Percentiles rank a stretch among this genome's conserved stretches.
Conservation (phyloP, 1,139 yeast species). For the Taphrina pruni region DNA sequence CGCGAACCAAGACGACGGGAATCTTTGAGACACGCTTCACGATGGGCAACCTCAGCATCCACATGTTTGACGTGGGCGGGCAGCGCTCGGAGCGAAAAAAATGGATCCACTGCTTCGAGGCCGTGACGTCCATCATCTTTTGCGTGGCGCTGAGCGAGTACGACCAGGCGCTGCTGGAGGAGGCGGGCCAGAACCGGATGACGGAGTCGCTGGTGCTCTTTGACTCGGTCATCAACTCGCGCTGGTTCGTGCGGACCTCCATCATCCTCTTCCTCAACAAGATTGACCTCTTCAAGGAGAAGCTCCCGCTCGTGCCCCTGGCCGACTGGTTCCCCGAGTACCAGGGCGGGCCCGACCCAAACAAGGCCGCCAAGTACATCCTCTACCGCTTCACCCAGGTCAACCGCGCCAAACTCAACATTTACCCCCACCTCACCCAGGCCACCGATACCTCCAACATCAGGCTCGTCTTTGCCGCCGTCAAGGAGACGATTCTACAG, state of each 20-base stretch:
- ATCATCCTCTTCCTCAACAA: conserved; percentile 88
- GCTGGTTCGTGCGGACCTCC: conserved; percentile 85
- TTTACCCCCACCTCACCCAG: conserved; percentile 90
- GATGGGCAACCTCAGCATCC: conserved; percentile 61
- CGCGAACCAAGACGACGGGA: conserved; percentile 94
- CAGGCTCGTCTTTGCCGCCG: conserved; percentile 65
- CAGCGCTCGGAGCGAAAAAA: conserved; percentile 91
- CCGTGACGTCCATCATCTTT: conserved; percentile 84
- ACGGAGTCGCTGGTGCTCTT: conserved; percentile 85
- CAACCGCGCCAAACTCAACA: conserved; percentile 63
- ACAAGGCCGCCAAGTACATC: conserved; percentile 69
- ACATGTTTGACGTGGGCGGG: conserved; percentile 93
- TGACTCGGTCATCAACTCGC: conserved; percentile 81
- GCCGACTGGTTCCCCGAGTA: conserved; percentile 73
- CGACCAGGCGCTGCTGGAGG: conserved; percentile 90
- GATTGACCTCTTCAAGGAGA: conserved; percentile 77
- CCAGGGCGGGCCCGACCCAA: conserved; percentile 57
- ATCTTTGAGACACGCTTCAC: conserved; percentile 84
- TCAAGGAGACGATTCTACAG: conserved; percentile 86
- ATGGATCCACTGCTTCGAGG: conserved; percentile 96
- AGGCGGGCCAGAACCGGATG: conserved; percentile 77
- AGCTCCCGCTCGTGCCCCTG: conserved; percentile 68
- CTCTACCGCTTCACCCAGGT: conserved; percentile 64
- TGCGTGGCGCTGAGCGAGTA: conserved; percentile 93
- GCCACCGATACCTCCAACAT: conserved; percentile 80